These are phyloP conservation scores for Lophium mytilinum DNA, from an alignment of 495 filamentous ascomycete genomes.

Conservation along the genomic window DNA sequence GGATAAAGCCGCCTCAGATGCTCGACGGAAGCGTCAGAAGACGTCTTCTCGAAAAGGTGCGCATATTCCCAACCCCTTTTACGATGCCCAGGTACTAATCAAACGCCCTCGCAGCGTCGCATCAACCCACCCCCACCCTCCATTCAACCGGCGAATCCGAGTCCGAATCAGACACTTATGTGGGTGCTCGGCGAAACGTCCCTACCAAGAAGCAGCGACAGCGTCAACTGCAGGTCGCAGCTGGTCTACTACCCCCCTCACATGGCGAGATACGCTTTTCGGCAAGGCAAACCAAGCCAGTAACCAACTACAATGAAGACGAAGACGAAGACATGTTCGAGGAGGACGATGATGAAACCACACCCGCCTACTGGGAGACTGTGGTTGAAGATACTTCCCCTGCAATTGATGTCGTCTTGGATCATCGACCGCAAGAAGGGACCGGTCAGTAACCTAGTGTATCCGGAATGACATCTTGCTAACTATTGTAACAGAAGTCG, in stretches of 20 bases:
- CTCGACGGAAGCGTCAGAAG: constrained; percentile 41
- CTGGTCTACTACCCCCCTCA: constrained; percentile 47
- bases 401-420: constrained; percentile 82
- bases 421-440: constrained; percentile 70
- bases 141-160: constrained; percentile 52
- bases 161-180: constrained; percentile 65
- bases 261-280: constrained; percentile 81
- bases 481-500: constrained; percentile 5
- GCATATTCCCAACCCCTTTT: constrained; percentile 1
- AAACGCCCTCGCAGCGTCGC: constrained; percentile 48
- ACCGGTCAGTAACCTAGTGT: constrained; percentile 37
- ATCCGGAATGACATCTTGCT: neutral
- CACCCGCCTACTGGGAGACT: constrained; percentile 26
- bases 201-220: constrained; percentile 65
- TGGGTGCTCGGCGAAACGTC: constrained; percentile 57
- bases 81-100: constrained; percentile 13
- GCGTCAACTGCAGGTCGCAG: constrained; percentile 51
- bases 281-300: constrained; percentile 72
- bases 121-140: constrained; percentile 50
- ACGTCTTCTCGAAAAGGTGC: constrained; percentile 31
- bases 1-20: constrained; percentile 62
- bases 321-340: constrained; percentile 48
- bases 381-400: constrained; percentile 55
- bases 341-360: constrained; percentile 41
- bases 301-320: constrained; percentile 81